Conservation (phyloP, 169 alveolate genomes). For the Plasmodium gallinaceum region DNA sequence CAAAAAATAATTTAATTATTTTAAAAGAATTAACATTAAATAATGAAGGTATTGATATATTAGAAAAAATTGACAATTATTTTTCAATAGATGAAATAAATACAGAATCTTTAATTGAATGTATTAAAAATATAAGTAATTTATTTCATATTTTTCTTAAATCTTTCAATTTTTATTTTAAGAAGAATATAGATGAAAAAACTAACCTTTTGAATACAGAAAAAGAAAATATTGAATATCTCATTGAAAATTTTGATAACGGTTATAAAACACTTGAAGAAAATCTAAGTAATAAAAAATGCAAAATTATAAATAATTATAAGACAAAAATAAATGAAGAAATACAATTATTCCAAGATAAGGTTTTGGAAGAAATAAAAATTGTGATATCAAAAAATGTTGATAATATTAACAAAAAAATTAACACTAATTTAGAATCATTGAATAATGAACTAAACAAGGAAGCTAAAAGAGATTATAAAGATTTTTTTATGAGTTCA, state of each 20-base stretch:
- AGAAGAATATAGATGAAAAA: constrained; percentile 28
- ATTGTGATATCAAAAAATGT: constrained; percentile 23
- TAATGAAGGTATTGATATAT: background rate
- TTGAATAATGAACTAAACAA: constrained; percentile 15
- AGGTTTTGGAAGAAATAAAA: constrained; percentile 25
- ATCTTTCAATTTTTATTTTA: background rate
- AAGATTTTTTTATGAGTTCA: constrained; percentile 8
- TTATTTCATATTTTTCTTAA: constrained; percentile 24
- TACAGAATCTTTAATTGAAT: constrained; percentile 4
- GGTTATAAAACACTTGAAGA: constrained; percentile 20
- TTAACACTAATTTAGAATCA: constrained; percentile 9
- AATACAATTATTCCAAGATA: constrained; percentile 15
- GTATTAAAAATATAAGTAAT: constrained; percentile 17
- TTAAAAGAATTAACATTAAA: constrained; percentile 8
- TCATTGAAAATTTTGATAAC: constrained; percentile 7
- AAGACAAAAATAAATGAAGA: constrained; percentile 17
- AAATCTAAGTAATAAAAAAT: background rate
- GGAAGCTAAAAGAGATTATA: constrained; percentile 2
- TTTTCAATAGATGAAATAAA: background rate
- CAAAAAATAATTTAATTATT: background rate
- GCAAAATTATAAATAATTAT: constrained; percentile 6
- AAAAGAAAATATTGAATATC: background rate
- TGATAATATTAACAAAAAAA: background rate
- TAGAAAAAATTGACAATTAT: background rate
- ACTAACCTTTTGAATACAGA: background rate